Conservation (phyloP, 2,329 filamentous ascomycete species). For the Alternaria incomplexa region DNA sequence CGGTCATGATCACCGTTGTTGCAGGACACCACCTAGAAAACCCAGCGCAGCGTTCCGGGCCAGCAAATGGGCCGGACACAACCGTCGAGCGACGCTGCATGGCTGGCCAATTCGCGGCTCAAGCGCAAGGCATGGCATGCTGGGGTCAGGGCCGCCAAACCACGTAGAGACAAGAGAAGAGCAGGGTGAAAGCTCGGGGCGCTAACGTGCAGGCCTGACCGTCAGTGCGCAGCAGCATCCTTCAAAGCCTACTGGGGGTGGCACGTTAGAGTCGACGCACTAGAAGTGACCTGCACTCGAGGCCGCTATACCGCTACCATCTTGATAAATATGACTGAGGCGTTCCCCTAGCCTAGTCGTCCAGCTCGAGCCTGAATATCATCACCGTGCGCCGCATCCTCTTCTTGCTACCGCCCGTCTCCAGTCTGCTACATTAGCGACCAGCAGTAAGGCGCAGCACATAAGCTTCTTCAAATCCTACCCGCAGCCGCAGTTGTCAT, state of each 20-base stretch:
- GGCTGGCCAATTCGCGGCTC: constrained; percentile 40
- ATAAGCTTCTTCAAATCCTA: constrained; percentile 13
- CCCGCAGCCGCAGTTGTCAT: constrained; percentile 29
- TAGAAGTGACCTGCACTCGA: constrained; percentile 28
- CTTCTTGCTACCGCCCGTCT: constrained; percentile 12
- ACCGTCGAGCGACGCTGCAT: constrained; percentile 34
- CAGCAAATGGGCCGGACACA: constrained; percentile 44
- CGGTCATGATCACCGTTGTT: constrained; percentile 24
- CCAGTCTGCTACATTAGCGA: constrained; percentile 17
- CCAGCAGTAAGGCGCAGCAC: constrained; percentile 21
- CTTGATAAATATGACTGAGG: constrained; percentile 33
- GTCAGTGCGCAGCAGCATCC: constrained; percentile 32
- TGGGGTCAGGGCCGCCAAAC: constrained; percentile 27
- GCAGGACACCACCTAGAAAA: constrained; percentile 11
- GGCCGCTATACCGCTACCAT: constrained; percentile 20
- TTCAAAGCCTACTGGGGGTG: constrained; percentile 32
- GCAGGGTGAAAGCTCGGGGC: constrained; percentile 33
- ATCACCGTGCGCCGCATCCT: constrained; percentile 10
- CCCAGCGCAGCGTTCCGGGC: constrained; percentile 44
- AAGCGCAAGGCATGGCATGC: constrained; percentile 34
- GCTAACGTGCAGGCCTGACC: constrained; percentile 32
- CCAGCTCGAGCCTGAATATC: constrained; percentile 14
- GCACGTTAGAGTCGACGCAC: constrained; percentile 43
- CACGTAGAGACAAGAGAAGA: constrained; percentile 19
- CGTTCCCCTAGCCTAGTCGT: constrained; percentile 22